Evolutionary conservation across 2,329 filamentous ascomycete species (phyloP), one percentile per base, ranked within the genome.

Genomic region (Alternaria triticimaculans): DNA sequence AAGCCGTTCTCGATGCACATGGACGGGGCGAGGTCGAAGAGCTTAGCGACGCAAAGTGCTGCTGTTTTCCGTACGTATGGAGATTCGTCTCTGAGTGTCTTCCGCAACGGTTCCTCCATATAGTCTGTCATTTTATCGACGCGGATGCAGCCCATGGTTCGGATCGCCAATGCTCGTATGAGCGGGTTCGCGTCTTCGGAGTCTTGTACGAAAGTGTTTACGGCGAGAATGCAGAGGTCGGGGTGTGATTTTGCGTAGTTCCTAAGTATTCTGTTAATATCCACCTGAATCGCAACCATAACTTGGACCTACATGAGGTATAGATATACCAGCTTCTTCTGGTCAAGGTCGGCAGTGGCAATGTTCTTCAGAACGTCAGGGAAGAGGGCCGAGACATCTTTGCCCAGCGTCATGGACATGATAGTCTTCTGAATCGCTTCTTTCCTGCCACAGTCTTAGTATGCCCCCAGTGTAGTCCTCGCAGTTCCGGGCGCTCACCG

Each of bases 91-190:
- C 94, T 90, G 71, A 99, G 85, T 12, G 96, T 99, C 84, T 99
- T 99, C 73, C 96, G 89, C 67, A 99, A 83, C 14, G 96, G 96
- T 77, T 99, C 96, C 81, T 98, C 96, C 95, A 99, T 98, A 81
- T 99, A 99, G 79, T 99, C 96, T 69, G 98, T 93, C 93, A 99
- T 99, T 82, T 99, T 99, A 73, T 98, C 96, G 60, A 99, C 96
- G 60, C 96, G 87, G 75, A 99, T 98, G 78, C 96, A 98, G 44
- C 96, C 96, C 96, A 99, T 99, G 33, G 96, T 99, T 74, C 96
- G 89, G 80, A 99, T 97, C 59, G 96, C 96, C 55, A 99, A 87
- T 55, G 96, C 96, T 85, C 96, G 87, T 76, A 99, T 93, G 23
- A 99, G 87, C 14, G 96, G 96, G 77, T 99, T 99, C 46, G 96